A percentile compares a stretch with the other conserved stretches of the same genome.
These are phyloP conservation scores for Nidularia sp. DNA, from an alignment of 768 basidiomycete genomes.

Conservation along the genomic window DNA sequence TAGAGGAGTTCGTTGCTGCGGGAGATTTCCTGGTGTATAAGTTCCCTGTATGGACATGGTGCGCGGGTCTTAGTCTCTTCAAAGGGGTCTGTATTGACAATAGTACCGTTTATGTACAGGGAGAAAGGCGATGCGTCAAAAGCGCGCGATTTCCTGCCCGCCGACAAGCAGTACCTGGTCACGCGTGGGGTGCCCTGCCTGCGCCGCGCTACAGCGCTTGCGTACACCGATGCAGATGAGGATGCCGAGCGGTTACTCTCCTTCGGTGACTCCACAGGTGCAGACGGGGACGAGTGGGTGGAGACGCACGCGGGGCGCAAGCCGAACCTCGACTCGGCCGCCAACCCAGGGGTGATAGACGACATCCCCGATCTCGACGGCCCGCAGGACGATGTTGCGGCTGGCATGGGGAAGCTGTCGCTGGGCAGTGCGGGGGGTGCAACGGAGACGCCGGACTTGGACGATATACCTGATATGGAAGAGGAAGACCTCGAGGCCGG, in stretches of 20 bases:
- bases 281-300: constrained; percentile 90
- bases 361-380: constrained; percentile 88
- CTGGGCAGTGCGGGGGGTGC: constrained; percentile 24
- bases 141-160: constrained; percentile 87
- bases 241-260: constrained; percentile 90
- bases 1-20: constrained; percentile 97
- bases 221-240: constrained; percentile 94
- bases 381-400: constrained; percentile 33
- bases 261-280: constrained; percentile 59
- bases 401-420: constrained; percentile 41
- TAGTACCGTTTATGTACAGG: constrained; percentile 40
- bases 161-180: constrained; percentile 95
- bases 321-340: constrained; percentile 42
- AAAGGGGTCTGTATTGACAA: neutral
- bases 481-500: constrained; percentile 87
- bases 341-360: constrained; percentile 64
- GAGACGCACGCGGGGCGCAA: constrained; percentile 91
- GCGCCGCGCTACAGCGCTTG: constrained; percentile 85
- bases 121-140: constrained; percentile 88
- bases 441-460: constrained; percentile 82
- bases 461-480: constrained; percentile 99
- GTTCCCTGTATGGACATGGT: constrained; percentile 98
- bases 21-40: constrained; percentile 98
- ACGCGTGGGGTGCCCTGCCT: constrained; percentile 96
- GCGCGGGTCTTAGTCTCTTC: constrained; percentile 17